Evolutionary conservation across 1,284 basidiomycete genomes (phyloP), one percentile per base, ranked within the genome.

Genomic region (Mycena citricolor): DNA sequence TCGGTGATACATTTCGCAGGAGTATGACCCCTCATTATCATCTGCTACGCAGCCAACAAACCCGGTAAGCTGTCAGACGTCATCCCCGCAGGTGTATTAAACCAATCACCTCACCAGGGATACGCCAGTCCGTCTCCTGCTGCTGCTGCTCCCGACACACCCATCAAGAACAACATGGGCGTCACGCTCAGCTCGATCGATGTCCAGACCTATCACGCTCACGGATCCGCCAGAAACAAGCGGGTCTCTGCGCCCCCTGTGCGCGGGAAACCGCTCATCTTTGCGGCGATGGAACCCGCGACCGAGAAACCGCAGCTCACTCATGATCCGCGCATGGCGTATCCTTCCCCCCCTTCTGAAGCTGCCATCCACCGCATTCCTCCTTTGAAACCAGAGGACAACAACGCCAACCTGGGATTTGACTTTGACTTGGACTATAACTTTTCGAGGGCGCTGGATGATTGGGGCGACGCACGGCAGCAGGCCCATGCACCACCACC

Each of bases 221-320:
- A 46, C 26, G 42, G 42, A 30, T 4, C 31, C 16, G 19, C 43
- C 17, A 36, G 35, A 3, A 28, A 29, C 12, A 49, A 40, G 17
- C 51, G 51, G 23, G 29, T 43, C 7, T 44, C 51, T 6, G 45
- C 51, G 10, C 40, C 51, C 7, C 58, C 52, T 19, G 53, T 58
- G 35, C 57, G 53, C 49, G 61, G 61, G 11, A 64, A 59, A 41
- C 63, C 65, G 10, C 52, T 61, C 20, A 68, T 68, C 17, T 68
- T 68, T 39, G 59, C 64, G 23, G 64, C 63, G 2, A 65, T 65
- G 64, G 61, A 55, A 21, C 57, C 54, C 6, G 54, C 55, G 13
- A 54, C 53, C 29, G 45, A 52, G 39, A 44, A 48, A 29, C 36
- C 22, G 8, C 34, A 44, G 7, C 36, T 39, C 33, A 28, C 41